Conservation (phyloP, 225 moss, liverwort and hornwort species). For the Rhytidiadelphus loreus region DNA sequence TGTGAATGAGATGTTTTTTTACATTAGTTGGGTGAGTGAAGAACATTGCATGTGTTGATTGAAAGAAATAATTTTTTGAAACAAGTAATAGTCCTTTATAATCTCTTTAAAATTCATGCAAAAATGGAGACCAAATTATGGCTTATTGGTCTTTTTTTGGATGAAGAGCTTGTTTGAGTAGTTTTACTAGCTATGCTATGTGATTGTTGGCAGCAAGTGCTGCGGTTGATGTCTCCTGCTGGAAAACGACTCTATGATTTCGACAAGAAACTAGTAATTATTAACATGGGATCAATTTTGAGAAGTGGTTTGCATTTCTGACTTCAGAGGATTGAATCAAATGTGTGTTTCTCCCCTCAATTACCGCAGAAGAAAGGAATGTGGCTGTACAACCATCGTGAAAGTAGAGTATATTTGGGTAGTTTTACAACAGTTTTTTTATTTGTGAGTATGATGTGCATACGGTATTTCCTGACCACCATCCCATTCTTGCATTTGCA, state of each 20-base stretch:
- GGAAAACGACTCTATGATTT: neutral
- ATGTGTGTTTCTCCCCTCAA: neutral
- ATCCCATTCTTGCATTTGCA: slow-evolving; percentile 4
- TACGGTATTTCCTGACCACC: neutral
- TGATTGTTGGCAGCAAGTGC: neutral
- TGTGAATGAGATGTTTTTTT: neutral
- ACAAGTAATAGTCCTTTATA: neutral
- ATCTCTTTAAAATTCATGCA: neutral
- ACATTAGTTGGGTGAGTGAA: neutral
- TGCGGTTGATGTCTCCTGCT: neutral
- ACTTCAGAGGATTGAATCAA: neutral
- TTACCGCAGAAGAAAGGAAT: neutral
- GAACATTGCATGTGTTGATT: neutral
- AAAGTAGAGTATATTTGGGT: neutral
- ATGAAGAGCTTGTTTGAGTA: neutral
- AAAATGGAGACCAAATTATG: neutral
- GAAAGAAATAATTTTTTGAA: neutral
- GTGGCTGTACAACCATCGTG: neutral
- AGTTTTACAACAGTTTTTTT: neutral
- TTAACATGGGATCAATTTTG: neutral
- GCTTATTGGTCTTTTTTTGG: neutral
- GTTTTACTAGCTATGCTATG: neutral
- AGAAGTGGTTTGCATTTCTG: neutral
- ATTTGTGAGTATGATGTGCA: neutral
- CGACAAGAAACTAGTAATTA: neutral